Conservation (phyloP, 2,329 filamentous ascomycete genomes). For the Colletotrichum sp. region DNA sequence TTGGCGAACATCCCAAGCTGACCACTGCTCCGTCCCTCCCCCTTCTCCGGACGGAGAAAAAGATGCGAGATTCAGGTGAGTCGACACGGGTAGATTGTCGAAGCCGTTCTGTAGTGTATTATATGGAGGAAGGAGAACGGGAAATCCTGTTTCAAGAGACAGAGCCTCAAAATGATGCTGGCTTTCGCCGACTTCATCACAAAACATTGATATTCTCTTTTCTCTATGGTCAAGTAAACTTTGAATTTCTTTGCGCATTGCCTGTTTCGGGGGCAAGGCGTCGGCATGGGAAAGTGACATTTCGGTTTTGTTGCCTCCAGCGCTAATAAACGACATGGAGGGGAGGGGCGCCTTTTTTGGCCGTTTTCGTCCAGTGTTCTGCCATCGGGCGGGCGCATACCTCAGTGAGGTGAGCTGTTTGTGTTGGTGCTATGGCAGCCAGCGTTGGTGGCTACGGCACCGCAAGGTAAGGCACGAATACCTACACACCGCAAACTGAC, state of each 20-base stretch:
- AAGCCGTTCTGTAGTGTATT: background rate
- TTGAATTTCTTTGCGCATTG: background rate
- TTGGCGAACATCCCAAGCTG: background rate
- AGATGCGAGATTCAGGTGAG: constrained; percentile 22
- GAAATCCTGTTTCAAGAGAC: background rate
- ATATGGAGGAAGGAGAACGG: background rate
- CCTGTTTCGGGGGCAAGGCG: background rate
- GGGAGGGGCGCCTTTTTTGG: background rate
- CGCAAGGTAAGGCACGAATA: background rate
- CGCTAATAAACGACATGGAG: background rate
- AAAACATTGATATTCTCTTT: background rate
- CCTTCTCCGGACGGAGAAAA: background rate
- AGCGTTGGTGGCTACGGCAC: background rate
- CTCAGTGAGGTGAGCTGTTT: background rate
- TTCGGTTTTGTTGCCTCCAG: background rate
- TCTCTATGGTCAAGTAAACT: background rate
- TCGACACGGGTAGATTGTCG: constrained; percentile 19
- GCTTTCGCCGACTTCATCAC: background rate
- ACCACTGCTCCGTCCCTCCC: background rate
- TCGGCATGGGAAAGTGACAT: constrained; percentile 6
- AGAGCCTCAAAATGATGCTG: background rate
- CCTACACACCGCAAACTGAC: background rate
- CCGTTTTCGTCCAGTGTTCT: background rate
- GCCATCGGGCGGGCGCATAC: background rate
- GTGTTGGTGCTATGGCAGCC: background rate